phyloP scores from a whole-genome alignment of 2,329 filamentous ascomycete genomes.

The Diaporthe longicolla region DNA sequence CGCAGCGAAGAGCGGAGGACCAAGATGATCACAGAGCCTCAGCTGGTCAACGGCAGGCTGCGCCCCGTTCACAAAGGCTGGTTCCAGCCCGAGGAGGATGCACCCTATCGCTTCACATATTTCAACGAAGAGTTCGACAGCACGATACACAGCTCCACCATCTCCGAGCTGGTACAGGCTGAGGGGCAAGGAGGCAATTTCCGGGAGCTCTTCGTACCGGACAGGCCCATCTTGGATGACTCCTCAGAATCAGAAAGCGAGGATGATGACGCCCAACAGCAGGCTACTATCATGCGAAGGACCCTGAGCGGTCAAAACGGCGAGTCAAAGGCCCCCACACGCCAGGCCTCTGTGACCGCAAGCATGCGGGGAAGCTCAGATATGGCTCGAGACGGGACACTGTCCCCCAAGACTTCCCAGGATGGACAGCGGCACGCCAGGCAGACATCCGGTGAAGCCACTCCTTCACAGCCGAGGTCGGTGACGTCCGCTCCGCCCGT shows the following conservation, averaged over 20 bases:
- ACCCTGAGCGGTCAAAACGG: conserved; percentile 45
- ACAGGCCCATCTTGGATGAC: conserved; percentile 82
- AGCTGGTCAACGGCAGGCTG: conserved; percentile 90
- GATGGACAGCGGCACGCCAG: conserved; percentile 47
- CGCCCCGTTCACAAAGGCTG: conserved; percentile 84
- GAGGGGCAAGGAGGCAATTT: conserved; percentile 77
- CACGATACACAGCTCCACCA: conserved; percentile 95
- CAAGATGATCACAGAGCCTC: conserved; percentile 94
- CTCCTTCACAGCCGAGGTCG: conserved; percentile 61
- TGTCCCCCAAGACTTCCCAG: conserved; percentile 47
- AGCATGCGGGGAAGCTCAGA: conserved; percentile 44
- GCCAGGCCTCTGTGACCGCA: conserved; percentile 48
- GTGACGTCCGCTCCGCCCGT: conserved; percentile 49
- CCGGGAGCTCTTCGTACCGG: conserved; percentile 89
- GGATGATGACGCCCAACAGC: conserved; percentile 60
- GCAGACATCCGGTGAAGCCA: conserved; percentile 62
- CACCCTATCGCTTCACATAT: conserved; percentile 96
- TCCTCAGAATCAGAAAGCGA: conserved; percentile 77
- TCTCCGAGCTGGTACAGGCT: conserved; percentile 91
- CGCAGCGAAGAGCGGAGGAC: conserved; percentile 85
- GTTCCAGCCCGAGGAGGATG: conserved; percentile 90
- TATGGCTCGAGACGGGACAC: conserved; percentile 45
- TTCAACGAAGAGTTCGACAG: conserved; percentile 98
- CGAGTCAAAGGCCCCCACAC: conserved; percentile 38
- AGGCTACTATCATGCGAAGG: conserved; percentile 35